Conservation (phyloP, 352 stramenopile genomes). For the Pseudoperonospora humuli region DNA sequence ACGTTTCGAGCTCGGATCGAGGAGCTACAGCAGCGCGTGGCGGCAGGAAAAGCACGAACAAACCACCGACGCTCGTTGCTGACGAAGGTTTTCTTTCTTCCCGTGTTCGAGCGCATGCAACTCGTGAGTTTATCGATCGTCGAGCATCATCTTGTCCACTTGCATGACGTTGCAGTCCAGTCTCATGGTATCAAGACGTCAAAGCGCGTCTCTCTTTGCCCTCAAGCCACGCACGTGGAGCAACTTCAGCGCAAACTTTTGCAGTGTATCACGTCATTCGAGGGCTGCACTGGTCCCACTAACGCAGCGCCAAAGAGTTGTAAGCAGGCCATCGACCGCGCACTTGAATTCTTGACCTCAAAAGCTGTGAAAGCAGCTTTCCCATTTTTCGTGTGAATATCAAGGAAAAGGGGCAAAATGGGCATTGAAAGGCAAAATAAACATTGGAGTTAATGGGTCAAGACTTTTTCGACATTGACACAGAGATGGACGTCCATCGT, state of each 20-base stretch:
- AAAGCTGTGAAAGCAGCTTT: slow-evolving; percentile 27
- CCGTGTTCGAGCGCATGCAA: slow-evolving; percentile 39
- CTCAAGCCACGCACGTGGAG: slow-evolving; percentile 23
- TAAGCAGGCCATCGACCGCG: slow-evolving; percentile 48
- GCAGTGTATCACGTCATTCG: slow-evolving; percentile 61
- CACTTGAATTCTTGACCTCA: slow-evolving; percentile 41
- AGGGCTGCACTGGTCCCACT: slow-evolving; percentile 43
- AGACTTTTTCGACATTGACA: not conserved
- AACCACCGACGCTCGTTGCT: slow-evolving; percentile 59
- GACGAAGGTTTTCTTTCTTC: slow-evolving; percentile 38
- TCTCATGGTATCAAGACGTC: not conserved
- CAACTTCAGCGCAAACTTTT: slow-evolving; percentile 51
- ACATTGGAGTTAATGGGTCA: not conserved
- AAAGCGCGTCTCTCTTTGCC: slow-evolving; percentile 2
- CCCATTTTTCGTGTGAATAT: slow-evolving; percentile 1
- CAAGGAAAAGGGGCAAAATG: not conserved
- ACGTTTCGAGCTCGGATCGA: slow-evolving; percentile 28
- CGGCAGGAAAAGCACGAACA: slow-evolving; percentile 34
- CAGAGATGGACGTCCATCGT: not conserved
- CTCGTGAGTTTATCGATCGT: slow-evolving; percentile 33
- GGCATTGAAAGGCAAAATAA: not conserved
- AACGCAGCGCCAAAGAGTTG: slow-evolving; percentile 39
- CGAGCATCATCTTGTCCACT: slow-evolving; percentile 43
- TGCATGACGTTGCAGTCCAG: slow-evolving; percentile 8
- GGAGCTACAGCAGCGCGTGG: slow-evolving; percentile 29